Evolutionary conservation across 176 grass and related monocot genomes (phyloP), one percentile per base, ranked within the genome.

Genomic region (Ensete ventricosum): DNA sequence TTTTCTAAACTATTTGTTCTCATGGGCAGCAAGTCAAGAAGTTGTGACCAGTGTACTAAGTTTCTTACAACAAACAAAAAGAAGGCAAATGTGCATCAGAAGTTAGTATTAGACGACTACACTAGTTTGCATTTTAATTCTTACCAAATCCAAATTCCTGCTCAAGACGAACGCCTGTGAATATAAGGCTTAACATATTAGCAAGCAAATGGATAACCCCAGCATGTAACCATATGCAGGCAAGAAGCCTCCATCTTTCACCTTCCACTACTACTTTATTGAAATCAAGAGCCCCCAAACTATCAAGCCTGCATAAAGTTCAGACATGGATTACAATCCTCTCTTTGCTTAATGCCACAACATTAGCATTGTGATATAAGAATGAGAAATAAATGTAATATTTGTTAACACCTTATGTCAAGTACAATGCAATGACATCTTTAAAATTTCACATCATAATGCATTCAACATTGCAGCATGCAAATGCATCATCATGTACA

Each of bases 121-220:
- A 49, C 59, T 43, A 34, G 19, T 58, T 17, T 23, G 14, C 17
- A 27, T 19, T 9, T 21, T 20, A 19, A 19, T 23, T 34, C 57
- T 81, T 74, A 81, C 79, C 71, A 48, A 66, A 81, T 81, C 79
- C 71, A 54, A 81, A 81, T 73, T 73, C 57, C 24, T 81, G 57
- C 17, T 81, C 79, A 48, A 81, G 79, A 14, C 71, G 70, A 29
- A 81, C 43, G 50, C 79, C 71, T 4, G 64, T 48, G 50, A 81
- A 73, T 16, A 81, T 10, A 14, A 81, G 57, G 71, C 59, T 74
- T 10, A 74, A 16, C 50, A 74, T 74, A 48, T 74, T 81, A 65
- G 71, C 50, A 48, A 81, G 49, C 14, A 81, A 66, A 72, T 81
- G 79, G 50, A 67, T 22, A n/a, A 74, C 59, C 48, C 79, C 79